Percentiles rank a stretch among this genome's conserved stretches.
Evolutionary conservation across 306 rosid species (phyloP).

Genomic region (Inga laurina): DNA sequence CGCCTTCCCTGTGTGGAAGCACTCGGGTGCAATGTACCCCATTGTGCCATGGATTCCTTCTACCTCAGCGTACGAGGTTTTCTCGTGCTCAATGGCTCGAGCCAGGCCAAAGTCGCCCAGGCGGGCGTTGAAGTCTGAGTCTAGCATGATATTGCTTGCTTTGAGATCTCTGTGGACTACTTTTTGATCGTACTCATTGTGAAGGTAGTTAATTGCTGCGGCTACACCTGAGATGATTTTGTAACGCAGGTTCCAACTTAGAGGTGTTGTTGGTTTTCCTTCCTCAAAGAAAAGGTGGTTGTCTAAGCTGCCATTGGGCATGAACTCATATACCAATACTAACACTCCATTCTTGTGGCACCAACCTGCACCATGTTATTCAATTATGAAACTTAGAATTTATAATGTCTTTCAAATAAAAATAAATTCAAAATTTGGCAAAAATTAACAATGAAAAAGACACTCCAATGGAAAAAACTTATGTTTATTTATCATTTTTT

Average conservation of each 20-base stretch:
- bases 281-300: constrained; percentile 57
- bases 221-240: constrained; percentile 69
- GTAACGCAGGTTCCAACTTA: constrained; percentile 65
- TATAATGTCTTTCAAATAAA: background rate
- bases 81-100: constrained; percentile 68
- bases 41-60: constrained; percentile 75
- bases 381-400: background rate
- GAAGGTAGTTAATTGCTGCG: constrained; percentile 66
- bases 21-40: constrained; percentile 84
- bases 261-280: constrained; percentile 32
- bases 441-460: background rate
- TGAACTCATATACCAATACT: constrained; percentile 73
- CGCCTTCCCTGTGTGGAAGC: constrained; percentile 79
- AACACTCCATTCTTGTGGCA: constrained; percentile 66
- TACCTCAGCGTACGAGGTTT: constrained; percentile 60
- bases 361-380: constrained; percentile 51
- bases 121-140: constrained; percentile 64
- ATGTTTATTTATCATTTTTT: no score
- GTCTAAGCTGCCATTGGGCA: constrained; percentile 88
- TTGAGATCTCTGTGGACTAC: constrained; percentile 78
- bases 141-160: constrained; percentile 78
- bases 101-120: constrained; percentile 78
- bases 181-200: constrained; percentile 67
- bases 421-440: background rate
- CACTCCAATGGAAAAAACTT: background rate